Conservation (phyloP, 2,329 filamentous ascomycete species). For the Aaosphaeria arxii region DNA sequence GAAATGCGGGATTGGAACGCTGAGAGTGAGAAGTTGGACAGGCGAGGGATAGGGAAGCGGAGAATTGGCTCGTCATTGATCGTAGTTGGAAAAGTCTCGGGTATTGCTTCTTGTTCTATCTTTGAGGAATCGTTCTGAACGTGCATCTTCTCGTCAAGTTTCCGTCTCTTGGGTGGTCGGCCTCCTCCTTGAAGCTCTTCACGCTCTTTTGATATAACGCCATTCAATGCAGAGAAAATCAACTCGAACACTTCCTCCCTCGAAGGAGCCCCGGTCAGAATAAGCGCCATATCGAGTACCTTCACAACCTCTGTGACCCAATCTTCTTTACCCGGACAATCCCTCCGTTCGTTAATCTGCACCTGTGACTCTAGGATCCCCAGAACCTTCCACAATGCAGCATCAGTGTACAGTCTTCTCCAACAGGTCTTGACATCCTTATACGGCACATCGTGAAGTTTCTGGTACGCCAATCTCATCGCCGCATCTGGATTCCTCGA, state of each 20-base stretch:
- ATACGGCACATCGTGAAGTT: conserved; percentile 69
- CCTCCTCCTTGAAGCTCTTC: neutral
- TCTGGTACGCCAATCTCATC: conserved; percentile 58
- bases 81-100: conserved; percentile 14
- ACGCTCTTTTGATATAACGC: conserved; percentile 2
- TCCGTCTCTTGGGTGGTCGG: conserved; percentile 15
- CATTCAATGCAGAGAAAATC: conserved; percentile 52
- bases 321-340: conserved; percentile 17
- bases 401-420: conserved; percentile 70
- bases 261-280: conserved; percentile 56
- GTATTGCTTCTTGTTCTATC: neutral
- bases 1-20: conserved; percentile 26
- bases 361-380: conserved; percentile 14
- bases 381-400: conserved; percentile 62
- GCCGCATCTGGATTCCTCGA: conserved; percentile 48
- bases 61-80: conserved; percentile 11
- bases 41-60: conserved; percentile 17
- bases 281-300: conserved; percentile 71
- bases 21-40: conserved; percentile 11
- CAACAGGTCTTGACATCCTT: conserved; percentile 65
- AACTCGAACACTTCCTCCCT: conserved; percentile 38
- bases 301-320: conserved; percentile 61
- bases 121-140: neutral
- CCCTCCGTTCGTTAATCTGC: neutral
- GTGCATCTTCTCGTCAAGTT: conserved; percentile 3